Conservation (phyloP, 768 basidiomycete species). For the Termitomyces sp. region DNA sequence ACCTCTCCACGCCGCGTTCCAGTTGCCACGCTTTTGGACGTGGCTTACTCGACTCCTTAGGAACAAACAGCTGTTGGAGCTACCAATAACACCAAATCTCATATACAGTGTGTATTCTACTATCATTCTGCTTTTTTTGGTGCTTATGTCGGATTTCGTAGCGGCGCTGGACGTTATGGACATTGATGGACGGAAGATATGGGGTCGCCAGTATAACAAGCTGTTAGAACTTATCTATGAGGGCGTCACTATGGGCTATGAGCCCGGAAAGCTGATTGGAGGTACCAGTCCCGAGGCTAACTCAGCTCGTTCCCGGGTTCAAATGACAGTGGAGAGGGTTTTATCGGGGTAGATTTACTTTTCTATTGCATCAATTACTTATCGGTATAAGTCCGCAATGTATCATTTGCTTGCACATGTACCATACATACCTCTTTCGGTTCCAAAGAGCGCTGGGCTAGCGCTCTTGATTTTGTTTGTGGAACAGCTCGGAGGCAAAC, state of each 20-base stretch:
- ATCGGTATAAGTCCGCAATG: too few species aligned
- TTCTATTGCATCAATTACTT: not conserved
- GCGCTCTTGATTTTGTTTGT: not conserved
- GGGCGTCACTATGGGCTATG: constrained; percentile 54
- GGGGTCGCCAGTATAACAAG: constrained; percentile 81
- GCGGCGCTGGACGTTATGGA: constrained; percentile 75
- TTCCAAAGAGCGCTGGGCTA: not conserved
- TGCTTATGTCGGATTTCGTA: constrained; percentile 23
- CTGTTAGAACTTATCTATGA: constrained; percentile 63
- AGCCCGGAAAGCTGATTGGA: constrained; percentile 47
- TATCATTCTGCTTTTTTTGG: not conserved
- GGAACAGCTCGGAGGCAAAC: not conserved
- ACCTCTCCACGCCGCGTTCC: constrained; percentile 52
- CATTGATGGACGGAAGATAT: constrained; percentile 50
- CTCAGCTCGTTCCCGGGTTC: constrained; percentile 59
- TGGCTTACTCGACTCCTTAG: constrained; percentile 66
- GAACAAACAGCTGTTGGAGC: constrained; percentile 46
- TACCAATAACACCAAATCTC: constrained; percentile 61
- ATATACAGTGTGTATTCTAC: constrained; percentile 53
- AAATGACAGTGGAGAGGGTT: constrained; percentile 65
- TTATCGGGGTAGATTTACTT: not conserved
- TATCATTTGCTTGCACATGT: not conserved
- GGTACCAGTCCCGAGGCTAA: constrained; percentile 57
- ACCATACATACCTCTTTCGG: too few species aligned
- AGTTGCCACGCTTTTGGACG: constrained; percentile 63